Base-by-base conservation (phyloP, 768 basidiomycete genomes). In the Gloeostereum incarnatum region DNA sequence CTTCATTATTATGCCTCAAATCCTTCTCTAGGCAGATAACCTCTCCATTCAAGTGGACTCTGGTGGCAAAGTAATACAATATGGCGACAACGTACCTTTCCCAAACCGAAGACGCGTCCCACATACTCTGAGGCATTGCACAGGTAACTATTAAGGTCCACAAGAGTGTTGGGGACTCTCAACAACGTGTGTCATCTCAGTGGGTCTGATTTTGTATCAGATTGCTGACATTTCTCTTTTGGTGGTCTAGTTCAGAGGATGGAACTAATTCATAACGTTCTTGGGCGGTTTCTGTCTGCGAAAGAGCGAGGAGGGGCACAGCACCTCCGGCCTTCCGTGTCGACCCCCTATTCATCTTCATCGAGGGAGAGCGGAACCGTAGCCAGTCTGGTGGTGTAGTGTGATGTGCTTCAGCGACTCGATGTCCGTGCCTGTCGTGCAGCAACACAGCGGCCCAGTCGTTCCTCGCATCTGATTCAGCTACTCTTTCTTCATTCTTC, bases 71-170 rank as follows among this genome's bases (percentile, higher is more conserved):
- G 74, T 64, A 39, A 86, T 79, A 49, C 80, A 78, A 50, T 77
- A 77, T 46, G 90, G 90, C 18, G 90, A 92, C 67, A 91, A 81
- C 52, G 87, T 92, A 34, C 88, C 90, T 0, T 82, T 88, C 58
- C 91, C 89, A 17, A 81, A 54, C 73, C 81, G 55, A 92, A 91
- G 64, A 91, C 91, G 18, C 79, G 84, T 35, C 69, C 90, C 27
- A 73, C 81, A 31, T 71, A 63, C 45, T 89, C 84, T 9, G 79
- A 83, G 10, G 59, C 74, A 6, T 58, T 90, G 24, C 73, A 70
- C 21, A 62, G 31, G 51, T 93, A 4, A 65, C 66, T 36, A 60
- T 90, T 19, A 86, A 86, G 50, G 57, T 91, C 88, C 1, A 75
- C 83, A 19, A 61, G 81, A 19, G 86, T 86, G 3, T 54, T 93